A percentile compares a stretch with the other conserved stretches of the same genome.
Conservation (phyloP, 768 basidiomycete species). For the Mycena vitilis region DNA sequence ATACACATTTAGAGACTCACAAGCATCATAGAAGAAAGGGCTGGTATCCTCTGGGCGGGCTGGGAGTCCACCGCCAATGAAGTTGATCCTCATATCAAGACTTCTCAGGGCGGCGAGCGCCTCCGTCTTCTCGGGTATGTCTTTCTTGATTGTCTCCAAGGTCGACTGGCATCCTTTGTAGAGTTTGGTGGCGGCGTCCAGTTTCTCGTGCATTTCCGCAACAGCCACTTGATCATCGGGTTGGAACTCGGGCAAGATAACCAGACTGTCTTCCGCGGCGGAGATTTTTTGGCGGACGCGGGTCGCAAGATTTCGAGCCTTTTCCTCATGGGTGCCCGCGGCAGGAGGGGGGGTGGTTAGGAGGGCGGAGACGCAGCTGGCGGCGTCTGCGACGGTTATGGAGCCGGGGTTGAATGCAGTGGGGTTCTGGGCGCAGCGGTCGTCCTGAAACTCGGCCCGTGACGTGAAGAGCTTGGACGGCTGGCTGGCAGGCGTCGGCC, state of each 20-base stretch:
- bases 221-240: not conserved
- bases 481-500: not conserved
- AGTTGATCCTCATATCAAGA: not conserved
- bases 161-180: not conserved
- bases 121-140: not conserved
- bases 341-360: too few species aligned
- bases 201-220: not conserved
- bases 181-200: not conserved
- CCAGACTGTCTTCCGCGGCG: not conserved
- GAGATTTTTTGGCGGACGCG: not conserved
- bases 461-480: slow-evolving; percentile 1
- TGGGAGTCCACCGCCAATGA: too few species aligned
- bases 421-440: not conserved
- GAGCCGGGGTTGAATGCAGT: not conserved
- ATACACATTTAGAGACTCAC: not conserved
- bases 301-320: not conserved
- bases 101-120: not conserved
- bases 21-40: not conserved
- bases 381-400: not conserved
- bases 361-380: not conserved
- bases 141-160: not conserved
- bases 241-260: not conserved
- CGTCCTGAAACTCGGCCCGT: not conserved
- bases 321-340: not conserved
- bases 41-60: too few species aligned